Evolutionary conservation across 2,329 filamentous ascomycete species (phyloP), one percentile per base, ranked within the genome.

Genomic region (Fusarium brevicatenulatum): DNA sequence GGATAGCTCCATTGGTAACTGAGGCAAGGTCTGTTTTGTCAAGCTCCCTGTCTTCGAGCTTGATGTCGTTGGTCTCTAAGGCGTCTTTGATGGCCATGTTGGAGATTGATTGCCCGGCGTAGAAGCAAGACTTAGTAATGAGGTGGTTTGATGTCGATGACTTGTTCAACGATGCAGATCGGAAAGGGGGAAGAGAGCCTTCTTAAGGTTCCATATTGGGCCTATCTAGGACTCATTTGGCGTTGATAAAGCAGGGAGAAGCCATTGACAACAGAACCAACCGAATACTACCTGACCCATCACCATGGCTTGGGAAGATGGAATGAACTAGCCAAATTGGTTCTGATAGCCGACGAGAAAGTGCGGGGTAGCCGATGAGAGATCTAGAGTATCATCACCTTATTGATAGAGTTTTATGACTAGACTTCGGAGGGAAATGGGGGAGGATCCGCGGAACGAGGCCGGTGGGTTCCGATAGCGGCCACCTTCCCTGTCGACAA

Each of bases 211-310:
- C 23, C 32, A 37, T 52, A 4, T 11, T 9, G 32, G 8, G 7
- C 18, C 11, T 21, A 19, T 25, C 7, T 5, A 0, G 21, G 18
- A 4, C 16, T 4, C 9, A 19, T 1, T 12, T 16, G 9, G 4
- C n/a, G 5, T 52, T 37, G 18, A 21, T 13, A 2, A 30, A 21
- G 7, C 19, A 25, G 6, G 18, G 9, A 36, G 50, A 39, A 4
- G 34, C 11, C 19, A 2, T 39, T 39, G 12, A 9, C 23, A n/a
- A 39, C 13, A 54, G 13, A 53, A 13, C 16, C 13, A 53, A 37
- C 3, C 18, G 36, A 37, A 37, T 37, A 37, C 36, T 19, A n/a
- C 16, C 4, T 12, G 5, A n/a, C 13, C 23, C n/a, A 39, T 12
- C 19, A 21, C 10, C 13, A 28, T n/a, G 9, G 23, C 50, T 54